Conservation (phyloP, 78 protist species). For the Emiliania huxleyi region DNA sequence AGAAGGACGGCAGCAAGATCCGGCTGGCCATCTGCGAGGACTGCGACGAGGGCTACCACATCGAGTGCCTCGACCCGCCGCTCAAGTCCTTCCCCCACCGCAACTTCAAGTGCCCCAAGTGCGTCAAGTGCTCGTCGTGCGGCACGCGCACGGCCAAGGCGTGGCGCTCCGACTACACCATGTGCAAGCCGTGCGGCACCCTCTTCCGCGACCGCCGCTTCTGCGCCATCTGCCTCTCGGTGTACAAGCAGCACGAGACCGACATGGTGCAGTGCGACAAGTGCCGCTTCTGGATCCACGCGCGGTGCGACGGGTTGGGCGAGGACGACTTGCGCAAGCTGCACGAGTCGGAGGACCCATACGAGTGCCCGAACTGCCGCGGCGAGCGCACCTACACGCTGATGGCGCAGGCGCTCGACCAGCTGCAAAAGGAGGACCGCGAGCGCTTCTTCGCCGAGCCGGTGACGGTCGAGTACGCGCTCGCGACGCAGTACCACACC, state of each 20-base stretch:
- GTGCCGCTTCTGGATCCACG: background rate
- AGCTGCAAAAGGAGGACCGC: background rate
- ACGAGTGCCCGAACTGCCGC: slow-evolving; percentile 14
- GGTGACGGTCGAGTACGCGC: background rate
- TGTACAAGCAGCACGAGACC: background rate
- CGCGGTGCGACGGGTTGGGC: background rate
- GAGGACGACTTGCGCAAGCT: background rate
- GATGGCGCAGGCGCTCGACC: background rate
- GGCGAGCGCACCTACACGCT: background rate
- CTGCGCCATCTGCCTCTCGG: background rate
- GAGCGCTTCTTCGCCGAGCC: slow-evolving; percentile 2
- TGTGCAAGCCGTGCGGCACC: background rate
- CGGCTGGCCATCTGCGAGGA: background rate
- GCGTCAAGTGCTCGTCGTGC: background rate
- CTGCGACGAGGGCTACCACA: background rate
- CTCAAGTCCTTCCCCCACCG: background rate
- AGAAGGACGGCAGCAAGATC: background rate
- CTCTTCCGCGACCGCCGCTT: background rate
- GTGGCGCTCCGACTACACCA: background rate
- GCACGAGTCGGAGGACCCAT: background rate
- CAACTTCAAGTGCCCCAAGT: background rate
- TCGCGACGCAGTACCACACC: background rate
- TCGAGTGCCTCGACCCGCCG: slow-evolving; percentile 15
- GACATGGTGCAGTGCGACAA: background rate
- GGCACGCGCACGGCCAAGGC: background rate